Evolutionary conservation across 2,329 filamentous ascomycete species (phyloP).

Genomic region (Neonectria sp.): DNA sequence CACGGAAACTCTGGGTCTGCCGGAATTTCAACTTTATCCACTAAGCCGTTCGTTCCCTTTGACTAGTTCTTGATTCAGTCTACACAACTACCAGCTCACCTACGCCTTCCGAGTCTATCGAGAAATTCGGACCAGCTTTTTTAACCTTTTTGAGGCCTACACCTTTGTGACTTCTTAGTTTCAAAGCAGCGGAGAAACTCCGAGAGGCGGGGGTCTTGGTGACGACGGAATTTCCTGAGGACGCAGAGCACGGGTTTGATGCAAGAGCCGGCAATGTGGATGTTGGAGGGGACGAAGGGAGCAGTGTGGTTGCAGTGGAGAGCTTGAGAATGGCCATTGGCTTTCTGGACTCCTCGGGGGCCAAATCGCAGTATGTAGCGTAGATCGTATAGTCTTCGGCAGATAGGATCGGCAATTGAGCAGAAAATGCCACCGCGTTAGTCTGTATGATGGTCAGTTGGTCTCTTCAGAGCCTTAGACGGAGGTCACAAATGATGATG

Average conservation of each 20-base stretch:
- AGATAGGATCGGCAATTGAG: not conserved
- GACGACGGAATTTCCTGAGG: conserved; percentile 23
- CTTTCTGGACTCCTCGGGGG: conserved; percentile 29
- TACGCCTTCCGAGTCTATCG: no score
- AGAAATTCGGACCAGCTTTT: no score
- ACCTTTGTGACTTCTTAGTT: conserved; percentile 9
- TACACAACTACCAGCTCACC: no score
- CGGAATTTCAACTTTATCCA: not conserved
- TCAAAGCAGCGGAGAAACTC: conserved; percentile 31
- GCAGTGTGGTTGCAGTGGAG: conserved; percentile 3
- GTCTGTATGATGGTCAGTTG: not conserved
- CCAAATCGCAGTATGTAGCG: not conserved
- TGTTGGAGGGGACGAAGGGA: conserved; percentile 27
- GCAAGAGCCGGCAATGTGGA: conserved; percentile 25
- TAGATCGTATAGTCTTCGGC: not conserved
- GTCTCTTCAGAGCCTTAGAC: not conserved
- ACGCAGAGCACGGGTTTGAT: conserved; percentile 40
- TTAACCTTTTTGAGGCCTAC: no score
- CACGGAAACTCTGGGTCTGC: not conserved
- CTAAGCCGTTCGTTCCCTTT: no score
- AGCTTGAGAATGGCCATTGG: conserved; percentile 32
- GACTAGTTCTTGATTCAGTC: no score
- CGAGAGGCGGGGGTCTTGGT: conserved; percentile 22
- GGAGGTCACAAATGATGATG: not conserved
- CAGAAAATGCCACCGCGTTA: not conserved